phyloP scores from a whole-genome alignment of 2,329 filamentous ascomycete genomes.

The Elsinoe perseae region DNA sequence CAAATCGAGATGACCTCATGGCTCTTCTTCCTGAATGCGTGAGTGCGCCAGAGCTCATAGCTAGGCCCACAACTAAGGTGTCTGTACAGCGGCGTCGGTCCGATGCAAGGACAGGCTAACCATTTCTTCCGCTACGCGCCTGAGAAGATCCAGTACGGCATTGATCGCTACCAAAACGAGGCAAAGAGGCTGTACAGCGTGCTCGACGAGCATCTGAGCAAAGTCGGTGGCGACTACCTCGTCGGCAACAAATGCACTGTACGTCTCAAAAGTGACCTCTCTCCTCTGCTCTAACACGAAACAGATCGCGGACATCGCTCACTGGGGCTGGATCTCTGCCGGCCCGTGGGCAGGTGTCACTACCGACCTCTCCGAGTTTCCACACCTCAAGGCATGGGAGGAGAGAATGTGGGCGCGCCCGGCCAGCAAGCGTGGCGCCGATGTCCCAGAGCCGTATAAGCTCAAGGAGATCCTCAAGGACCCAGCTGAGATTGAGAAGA shows the following conservation, averaged over 20 bases:
- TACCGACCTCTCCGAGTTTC: slow-evolving; percentile 71
- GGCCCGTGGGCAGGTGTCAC: slow-evolving; percentile 54
- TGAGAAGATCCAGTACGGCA: slow-evolving; percentile 72
- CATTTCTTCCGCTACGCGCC: slow-evolving; percentile 79
- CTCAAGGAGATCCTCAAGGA: slow-evolving; percentile 53
- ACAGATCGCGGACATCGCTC: slow-evolving; percentile 61
- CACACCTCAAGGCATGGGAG: slow-evolving; percentile 68
- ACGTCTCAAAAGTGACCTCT: background rate
- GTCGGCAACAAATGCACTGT: slow-evolving; percentile 57
- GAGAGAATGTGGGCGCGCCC: slow-evolving; percentile 60
- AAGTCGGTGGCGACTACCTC: slow-evolving; percentile 38
- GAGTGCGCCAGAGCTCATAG: background rate
- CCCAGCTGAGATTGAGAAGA: slow-evolving; percentile 48
- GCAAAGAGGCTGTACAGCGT: slow-evolving; percentile 73
- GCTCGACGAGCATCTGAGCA: slow-evolving; percentile 60
- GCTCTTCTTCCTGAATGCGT: slow-evolving; percentile 65
- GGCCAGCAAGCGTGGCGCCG: slow-evolving; percentile 64
- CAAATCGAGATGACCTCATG: slow-evolving; percentile 70
- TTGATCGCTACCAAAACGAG: slow-evolving; percentile 76
- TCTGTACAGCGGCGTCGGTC: slow-evolving; percentile 31
- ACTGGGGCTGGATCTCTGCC: slow-evolving; percentile 67
- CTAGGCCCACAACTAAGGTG: no score
- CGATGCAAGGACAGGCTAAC: slow-evolving; percentile 57
- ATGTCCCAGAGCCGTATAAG: slow-evolving; percentile 59
- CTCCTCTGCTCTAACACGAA: slow-evolving; percentile 9